Conservation (phyloP, 345 rosid species). For the Bruguiera parviflora region DNA sequence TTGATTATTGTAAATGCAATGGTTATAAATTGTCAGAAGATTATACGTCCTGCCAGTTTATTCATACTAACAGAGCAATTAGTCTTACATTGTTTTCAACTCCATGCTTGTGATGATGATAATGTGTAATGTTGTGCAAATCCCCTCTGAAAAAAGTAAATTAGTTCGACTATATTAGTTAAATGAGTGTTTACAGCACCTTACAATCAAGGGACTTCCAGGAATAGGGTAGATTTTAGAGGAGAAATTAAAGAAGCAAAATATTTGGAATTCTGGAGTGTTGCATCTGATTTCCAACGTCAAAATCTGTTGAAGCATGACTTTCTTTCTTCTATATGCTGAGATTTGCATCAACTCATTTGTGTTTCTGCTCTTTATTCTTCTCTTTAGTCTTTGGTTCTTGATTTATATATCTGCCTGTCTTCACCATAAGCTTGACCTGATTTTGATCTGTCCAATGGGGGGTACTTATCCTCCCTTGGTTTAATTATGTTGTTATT, state of each 20-base stretch:
- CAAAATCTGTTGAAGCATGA: neutral
- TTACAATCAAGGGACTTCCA: constrained; percentile 71
- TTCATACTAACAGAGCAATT: neutral
- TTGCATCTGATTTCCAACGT: constrained; percentile 72
- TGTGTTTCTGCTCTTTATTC: neutral
- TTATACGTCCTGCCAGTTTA: no score
- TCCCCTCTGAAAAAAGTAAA: constrained; percentile 5
- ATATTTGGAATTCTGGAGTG: constrained; percentile 67
- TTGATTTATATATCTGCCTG: no score
- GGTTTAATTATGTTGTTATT: no score
- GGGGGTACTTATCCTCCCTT: no score
- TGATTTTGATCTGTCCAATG: neutral
- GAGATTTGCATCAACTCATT: neutral
- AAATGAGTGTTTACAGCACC: constrained; percentile 58
- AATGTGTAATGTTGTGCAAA: constrained; percentile 6
- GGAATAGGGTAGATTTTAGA: constrained; percentile 84
- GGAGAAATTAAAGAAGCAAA: constrained; percentile 69
- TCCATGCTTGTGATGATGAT: neutral
- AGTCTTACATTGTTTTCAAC: neutral
- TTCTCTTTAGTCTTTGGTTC: neutral
- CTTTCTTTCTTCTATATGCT: neutral
- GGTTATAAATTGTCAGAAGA: no score
- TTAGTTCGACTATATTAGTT: constrained; percentile 43
- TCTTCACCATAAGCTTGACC: neutral
- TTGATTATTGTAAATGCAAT: no score